Evolutionary conservation across 352 stramenopile genomes (phyloP).

Genomic region (Globisporangium paroecandrum): DNA sequence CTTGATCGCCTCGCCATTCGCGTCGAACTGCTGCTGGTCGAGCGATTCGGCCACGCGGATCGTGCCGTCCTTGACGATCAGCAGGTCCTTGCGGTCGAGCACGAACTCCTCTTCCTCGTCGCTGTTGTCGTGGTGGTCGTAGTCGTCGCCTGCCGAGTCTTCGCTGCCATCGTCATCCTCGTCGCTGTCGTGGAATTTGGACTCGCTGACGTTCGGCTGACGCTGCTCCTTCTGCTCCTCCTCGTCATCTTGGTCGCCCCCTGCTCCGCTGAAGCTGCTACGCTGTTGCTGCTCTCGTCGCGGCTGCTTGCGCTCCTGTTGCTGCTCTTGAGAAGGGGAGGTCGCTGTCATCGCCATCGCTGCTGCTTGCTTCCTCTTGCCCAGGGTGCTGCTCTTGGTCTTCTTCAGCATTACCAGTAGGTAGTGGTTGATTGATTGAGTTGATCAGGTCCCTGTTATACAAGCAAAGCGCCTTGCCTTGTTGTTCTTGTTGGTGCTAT

Average conservation of each 20-base stretch:
- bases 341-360: background rate
- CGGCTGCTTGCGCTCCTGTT: background rate
- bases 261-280: background rate
- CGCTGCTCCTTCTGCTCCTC: conserved; percentile 4
- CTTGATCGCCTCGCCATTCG: conserved; percentile 29
- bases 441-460: background rate
- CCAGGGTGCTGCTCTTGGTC: conserved; percentile 2
- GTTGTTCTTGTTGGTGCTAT: background rate
- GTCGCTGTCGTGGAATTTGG: conserved; percentile 5
- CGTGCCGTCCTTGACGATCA: conserved; percentile 74
- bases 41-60: conserved; percentile 63
- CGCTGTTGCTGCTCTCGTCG: background rate
- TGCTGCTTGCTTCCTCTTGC: conserved; percentile 7
- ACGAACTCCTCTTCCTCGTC: conserved; percentile 35
- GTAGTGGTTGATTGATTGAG: background rate
- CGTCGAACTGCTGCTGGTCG: conserved; percentile 50
- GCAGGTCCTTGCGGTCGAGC: conserved; percentile 65
- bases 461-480: background rate
- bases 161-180: background rate
- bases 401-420: background rate
- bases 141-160: conserved; percentile 14
- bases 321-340: background rate
- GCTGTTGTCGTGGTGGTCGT: conserved; percentile 19
- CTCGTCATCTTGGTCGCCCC: background rate
- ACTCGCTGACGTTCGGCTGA: conserved; percentile 1